Conservation (phyloP, 495 filamentous ascomycete species). For the Hapsidospora chrysogenum region DNA sequence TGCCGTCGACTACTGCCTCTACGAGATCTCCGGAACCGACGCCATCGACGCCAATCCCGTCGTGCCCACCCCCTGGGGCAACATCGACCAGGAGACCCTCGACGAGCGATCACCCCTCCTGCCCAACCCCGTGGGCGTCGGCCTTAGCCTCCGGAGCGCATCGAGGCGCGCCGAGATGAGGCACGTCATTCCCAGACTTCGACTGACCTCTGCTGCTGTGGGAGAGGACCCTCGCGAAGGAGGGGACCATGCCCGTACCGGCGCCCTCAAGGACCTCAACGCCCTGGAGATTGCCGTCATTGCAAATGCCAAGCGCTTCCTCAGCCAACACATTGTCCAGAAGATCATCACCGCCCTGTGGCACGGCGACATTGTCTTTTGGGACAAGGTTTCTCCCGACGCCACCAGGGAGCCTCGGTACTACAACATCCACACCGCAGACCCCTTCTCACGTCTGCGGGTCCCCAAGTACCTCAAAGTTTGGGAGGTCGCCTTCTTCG, state of each 20-base stretch:
- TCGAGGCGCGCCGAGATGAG: constrained; percentile 18
- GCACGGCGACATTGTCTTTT: constrained; percentile 85
- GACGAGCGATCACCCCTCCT: constrained; percentile 23
- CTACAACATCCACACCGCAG: constrained; percentile 59
- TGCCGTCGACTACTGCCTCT: constrained; percentile 64
- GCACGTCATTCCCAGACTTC: constrained; percentile 25
- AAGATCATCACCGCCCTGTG: constrained; percentile 80
- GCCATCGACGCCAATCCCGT: constrained; percentile 8
- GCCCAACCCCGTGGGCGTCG: constrained; percentile 5
- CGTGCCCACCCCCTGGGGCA: too few relatives aligned
- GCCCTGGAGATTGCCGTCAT: constrained; percentile 82
- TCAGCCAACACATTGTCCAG: constrained; percentile 73
- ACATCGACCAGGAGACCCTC: too few relatives aligned
- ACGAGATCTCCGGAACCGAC: constrained; percentile 42
- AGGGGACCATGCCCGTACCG: constrained; percentile 37
- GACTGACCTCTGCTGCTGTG: constrained; percentile 21
- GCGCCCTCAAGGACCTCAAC: constrained; percentile 60
- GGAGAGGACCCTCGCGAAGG: constrained; percentile 16
- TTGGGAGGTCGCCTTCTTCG: constrained; percentile 79
- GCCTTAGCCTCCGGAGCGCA: too few relatives aligned
- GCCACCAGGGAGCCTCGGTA: constrained; percentile 66
- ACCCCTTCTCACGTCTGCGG: constrained; percentile 68
- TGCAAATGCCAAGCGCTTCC: constrained; percentile 77
- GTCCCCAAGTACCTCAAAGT: constrained; percentile 86
- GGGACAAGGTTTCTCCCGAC: constrained; percentile 62